Conservation (phyloP, 2,329 filamentous ascomycete species). For the Cytospora piceae region DNA sequence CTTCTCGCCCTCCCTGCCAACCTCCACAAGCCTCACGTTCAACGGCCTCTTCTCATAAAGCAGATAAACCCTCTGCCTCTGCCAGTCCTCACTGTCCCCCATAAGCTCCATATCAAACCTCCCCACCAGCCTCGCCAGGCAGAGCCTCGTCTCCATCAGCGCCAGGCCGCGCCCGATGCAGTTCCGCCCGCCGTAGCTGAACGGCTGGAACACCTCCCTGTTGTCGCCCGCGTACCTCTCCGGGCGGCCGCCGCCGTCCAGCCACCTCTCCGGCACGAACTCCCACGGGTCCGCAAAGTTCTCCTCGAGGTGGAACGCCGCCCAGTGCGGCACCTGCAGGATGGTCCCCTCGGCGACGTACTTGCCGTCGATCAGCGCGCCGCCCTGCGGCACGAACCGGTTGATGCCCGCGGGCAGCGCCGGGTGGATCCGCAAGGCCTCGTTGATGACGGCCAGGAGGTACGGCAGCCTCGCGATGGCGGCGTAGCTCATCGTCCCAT, state of each 20-base stretch:
- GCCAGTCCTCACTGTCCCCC: conserved; percentile 30
- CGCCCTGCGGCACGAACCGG: conserved; percentile 31
- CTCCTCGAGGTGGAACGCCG: conserved; percentile 34
- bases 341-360: conserved; percentile 38
- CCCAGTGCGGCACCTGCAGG: conserved; percentile 40
- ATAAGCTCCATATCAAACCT: conserved; percentile 36
- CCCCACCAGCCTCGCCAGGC: conserved; percentile 33
- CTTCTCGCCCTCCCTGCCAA: background rate
- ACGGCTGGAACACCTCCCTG: conserved; percentile 30
- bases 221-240: conserved; percentile 25
- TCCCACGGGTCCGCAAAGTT: conserved; percentile 37
- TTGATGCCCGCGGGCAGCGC: conserved; percentile 25
- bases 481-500: conserved; percentile 13
- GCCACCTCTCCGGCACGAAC: conserved; percentile 41
- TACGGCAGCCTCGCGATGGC: conserved; percentile 28
- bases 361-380: conserved; percentile 31
- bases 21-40: conserved; percentile 28
- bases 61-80: conserved; percentile 30
- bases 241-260: conserved; percentile 32
- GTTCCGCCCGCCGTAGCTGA: conserved; percentile 25
- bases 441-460: conserved; percentile 30
- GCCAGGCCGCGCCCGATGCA: conserved; percentile 33
- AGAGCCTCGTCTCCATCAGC: conserved; percentile 34
- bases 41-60: conserved; percentile 33
- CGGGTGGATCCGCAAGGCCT: conserved; percentile 32